phyloP scores from a whole-genome alignment of 805 yeast species.

The Starmerella tilneyi region DNA sequence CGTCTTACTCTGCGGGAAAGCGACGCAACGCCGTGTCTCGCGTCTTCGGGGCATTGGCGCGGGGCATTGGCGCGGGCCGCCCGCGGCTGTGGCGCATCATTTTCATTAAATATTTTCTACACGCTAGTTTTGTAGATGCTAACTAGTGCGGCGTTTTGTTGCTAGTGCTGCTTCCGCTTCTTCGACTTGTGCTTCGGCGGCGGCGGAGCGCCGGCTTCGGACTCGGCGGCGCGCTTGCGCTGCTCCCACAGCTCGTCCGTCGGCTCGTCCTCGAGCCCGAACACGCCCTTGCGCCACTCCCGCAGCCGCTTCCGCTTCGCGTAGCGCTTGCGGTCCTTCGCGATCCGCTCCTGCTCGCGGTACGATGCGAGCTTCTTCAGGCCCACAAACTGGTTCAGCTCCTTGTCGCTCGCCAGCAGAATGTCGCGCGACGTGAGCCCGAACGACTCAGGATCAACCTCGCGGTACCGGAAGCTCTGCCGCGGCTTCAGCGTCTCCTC shows the following conservation, averaged over 20 bases:
- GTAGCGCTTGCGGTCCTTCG: slow-evolving; percentile 72
- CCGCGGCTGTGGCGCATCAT: too few relatives aligned
- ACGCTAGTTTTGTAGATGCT: too few relatives aligned
- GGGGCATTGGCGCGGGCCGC: too few relatives aligned
- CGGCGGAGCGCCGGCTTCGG: background rate
- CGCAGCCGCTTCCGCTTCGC: slow-evolving; percentile 71
- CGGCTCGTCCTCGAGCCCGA: slow-evolving; percentile 46
- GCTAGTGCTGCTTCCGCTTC: slow-evolving; percentile 10
- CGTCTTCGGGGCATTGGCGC: too few relatives aligned
- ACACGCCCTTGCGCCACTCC: slow-evolving; percentile 83
- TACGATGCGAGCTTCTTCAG: slow-evolving; percentile 90
- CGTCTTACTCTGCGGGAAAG: too few relatives aligned
- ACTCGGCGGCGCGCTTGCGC: slow-evolving; percentile 19
- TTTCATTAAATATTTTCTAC: too few relatives aligned
- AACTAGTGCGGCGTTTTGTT: background rate
- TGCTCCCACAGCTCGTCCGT: slow-evolving; percentile 27
- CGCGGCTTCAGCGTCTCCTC: slow-evolving; percentile 44
- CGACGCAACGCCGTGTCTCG: too few relatives aligned
- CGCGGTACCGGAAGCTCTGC: slow-evolving; percentile 69
- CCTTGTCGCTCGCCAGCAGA: slow-evolving; percentile 76
- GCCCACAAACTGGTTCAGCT: slow-evolving; percentile 74
- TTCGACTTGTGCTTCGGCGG: slow-evolving; percentile 9
- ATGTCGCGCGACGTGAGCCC: slow-evolving; percentile 83
- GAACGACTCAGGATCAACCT: slow-evolving; percentile 88
- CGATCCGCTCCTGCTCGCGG: slow-evolving; percentile 58